Conservation (phyloP, 2,329 filamentous ascomycete species). For the Fusarium sp. region DNA sequence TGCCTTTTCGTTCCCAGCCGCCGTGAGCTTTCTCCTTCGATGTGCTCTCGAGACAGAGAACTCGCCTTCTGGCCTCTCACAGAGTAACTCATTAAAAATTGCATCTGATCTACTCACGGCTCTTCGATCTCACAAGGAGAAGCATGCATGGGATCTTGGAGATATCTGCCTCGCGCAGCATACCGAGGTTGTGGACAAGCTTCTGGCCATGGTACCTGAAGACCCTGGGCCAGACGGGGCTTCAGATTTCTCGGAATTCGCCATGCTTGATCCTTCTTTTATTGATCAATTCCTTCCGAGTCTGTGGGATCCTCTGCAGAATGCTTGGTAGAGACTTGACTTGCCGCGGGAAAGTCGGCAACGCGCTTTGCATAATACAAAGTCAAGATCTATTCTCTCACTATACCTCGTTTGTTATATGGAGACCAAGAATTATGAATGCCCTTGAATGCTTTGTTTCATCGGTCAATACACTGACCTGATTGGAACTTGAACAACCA, state of each 20-base stretch:
- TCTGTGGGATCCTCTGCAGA: slow-evolving; percentile 53
- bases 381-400: neutral
- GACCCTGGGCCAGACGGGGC: slow-evolving; percentile 29
- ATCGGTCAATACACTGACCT: neutral
- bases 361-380: neutral
- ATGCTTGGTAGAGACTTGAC: slow-evolving; percentile 43
- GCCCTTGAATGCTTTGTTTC: neutral
- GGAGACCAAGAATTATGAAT: neutral
- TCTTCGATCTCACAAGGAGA: slow-evolving; percentile 54
- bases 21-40: slow-evolving; percentile 62
- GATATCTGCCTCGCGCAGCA: slow-evolving; percentile 63
- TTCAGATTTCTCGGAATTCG: slow-evolving; percentile 44
- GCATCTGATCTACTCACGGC: slow-evolving; percentile 56
- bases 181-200: slow-evolving; percentile 59
- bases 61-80: slow-evolving; percentile 48
- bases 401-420: neutral
- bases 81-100: slow-evolving; percentile 56
- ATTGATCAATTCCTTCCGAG: slow-evolving; percentile 51
- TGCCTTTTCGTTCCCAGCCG: slow-evolving; percentile 61
- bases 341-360: neutral
- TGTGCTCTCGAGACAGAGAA: slow-evolving; percentile 60
- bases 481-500: neutral
- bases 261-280: slow-evolving; percentile 48
- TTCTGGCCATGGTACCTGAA: slow-evolving; percentile 47
- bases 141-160: slow-evolving; percentile 61